phyloP scores from a whole-genome alignment of 1,284 basidiomycete species.

The Cutaneotrichosporon mucoides region DNA sequence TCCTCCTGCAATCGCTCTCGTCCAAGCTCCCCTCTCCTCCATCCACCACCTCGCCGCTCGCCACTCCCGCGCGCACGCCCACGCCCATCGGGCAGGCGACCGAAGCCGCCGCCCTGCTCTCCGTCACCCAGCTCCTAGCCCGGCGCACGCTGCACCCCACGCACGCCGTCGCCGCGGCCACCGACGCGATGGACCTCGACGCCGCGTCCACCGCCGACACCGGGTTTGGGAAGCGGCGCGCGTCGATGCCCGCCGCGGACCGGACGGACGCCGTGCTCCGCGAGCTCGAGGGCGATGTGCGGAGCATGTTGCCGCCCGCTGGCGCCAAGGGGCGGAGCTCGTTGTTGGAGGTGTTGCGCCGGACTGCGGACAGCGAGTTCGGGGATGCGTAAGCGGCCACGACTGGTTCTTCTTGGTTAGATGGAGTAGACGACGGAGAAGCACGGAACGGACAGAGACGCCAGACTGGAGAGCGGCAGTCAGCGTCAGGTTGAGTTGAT shows the following conservation, averaged over 20 bases:
- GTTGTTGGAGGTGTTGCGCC: no score
- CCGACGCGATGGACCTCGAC: conserved; percentile 24
- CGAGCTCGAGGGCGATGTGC: conserved; percentile 70
- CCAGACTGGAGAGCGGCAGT: no score
- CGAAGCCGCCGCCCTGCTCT: conserved; percentile 44
- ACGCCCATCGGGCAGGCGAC: conserved; percentile 21
- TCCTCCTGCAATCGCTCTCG: conserved; percentile 50
- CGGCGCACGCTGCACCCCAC: conserved; percentile 55
- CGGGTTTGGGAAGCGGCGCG: conserved; percentile 36
- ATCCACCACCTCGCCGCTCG: no score
- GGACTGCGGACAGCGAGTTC: no score
- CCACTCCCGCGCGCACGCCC: no score
- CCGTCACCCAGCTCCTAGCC: conserved; percentile 48
- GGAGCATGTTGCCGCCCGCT: conserved; percentile 59
- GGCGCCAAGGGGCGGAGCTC: conserved; percentile 31
- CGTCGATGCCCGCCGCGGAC: neutral
- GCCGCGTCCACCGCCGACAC: conserved; percentile 27
- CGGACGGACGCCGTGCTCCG: conserved; percentile 41
- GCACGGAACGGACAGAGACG: no score
- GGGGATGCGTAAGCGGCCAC: no score
- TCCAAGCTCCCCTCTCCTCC: conserved; percentile 51
- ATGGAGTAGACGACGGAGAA: no score
- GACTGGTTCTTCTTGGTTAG: no score
- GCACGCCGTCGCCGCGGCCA: conserved; percentile 7
- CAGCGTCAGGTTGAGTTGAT: no score